Base-by-base conservation (phyloP, 345 rosid species). In the Eucalyptus fibrosa region DNA sequence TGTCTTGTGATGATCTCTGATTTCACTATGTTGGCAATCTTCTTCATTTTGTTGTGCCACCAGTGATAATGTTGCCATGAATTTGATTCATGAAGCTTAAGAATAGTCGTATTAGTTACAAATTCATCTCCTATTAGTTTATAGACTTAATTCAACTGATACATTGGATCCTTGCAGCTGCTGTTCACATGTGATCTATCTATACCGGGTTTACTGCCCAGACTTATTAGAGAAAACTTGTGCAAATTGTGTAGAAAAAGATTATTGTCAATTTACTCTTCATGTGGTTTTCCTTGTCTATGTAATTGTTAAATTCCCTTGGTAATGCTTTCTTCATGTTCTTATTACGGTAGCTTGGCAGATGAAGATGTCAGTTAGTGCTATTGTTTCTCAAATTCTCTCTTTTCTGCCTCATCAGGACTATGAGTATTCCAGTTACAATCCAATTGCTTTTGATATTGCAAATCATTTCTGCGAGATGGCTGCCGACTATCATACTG, bases 381-480 rank as follows among this genome's bases (percentile, higher is more conserved):
- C 45, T 53, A 32, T 34, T 86, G 18, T 86, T 51, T 26, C 45
- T 86, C 89, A 53, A 62, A 86, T 53, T 37, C 47, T 53, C 49
- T 32, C 65, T 50, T 8, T 59, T 86, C 7, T 42, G 77, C 60
- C 87, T 88, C 88, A 40, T 44, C 92, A 98, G 99, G 99, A 98
- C 91, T 98, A 97, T 26, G 99, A 98, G 92, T 98, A 97, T 89
- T 94, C 99, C 83, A 94, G 97, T 90, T 97, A 94, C 94, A 98
- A 98, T 90, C 97, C 97, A 87, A 91, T 96, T 87, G 96, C 99
- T 86, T 98, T 92, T 93, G 99, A 98, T 87, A 93, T 98, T 59
- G 99, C 99, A 91, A 98, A 98, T 90, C 99, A 98, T 93, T 98
- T 97, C 91, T 96, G 99, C 26, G 99, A 98, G 93, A 98, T 98